These are phyloP conservation scores for Trametes cinnabarina DNA, from an alignment of 768 basidiomycete genomes.

Conservation along the genomic window DNA sequence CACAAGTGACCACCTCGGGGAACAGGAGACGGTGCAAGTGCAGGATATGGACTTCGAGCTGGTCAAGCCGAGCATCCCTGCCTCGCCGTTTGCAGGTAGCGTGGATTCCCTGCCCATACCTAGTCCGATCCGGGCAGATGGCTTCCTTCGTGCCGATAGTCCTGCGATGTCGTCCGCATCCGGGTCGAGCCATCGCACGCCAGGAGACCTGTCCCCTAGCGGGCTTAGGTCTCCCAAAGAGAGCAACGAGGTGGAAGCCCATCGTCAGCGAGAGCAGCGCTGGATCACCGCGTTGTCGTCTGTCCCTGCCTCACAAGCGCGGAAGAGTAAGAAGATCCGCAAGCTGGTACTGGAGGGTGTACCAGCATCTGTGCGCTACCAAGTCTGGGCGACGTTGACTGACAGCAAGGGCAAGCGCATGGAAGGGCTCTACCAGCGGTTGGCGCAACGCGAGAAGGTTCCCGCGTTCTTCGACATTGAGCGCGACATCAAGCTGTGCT, in stretches of 20 bases:
- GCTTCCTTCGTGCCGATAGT: constrained; percentile 30
- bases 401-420: constrained; percentile 72
- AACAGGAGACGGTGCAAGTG: constrained; percentile 66
- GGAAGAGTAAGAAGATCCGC: constrained; percentile 77
- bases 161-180: constrained; percentile 31
- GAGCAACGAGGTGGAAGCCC: constrained; percentile 43
- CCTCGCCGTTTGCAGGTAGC: constrained; percentile 19
- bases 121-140: constrained; percentile 20
- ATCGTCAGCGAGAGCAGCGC: constrained; percentile 71
- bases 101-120: constrained; percentile 21
- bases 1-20: constrained; percentile 20
- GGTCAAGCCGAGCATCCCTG: constrained; percentile 55
- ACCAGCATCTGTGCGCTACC: constrained; percentile 78
- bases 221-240: background rate
- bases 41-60: constrained; percentile 83
- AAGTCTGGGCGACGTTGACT: constrained; percentile 79
- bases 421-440: constrained; percentile 63
- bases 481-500: constrained; percentile 52
- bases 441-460: constrained; percentile 56
- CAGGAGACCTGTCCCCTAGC: constrained; percentile 5
- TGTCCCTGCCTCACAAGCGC: constrained; percentile 56
- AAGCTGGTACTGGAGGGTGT: constrained; percentile 74
- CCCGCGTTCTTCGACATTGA: constrained; percentile 53
- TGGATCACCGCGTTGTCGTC: constrained; percentile 69
- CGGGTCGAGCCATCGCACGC: constrained; percentile 10